Base-by-base conservation (phyloP, 208 protist species). In the Entamoeba histolytica region DNA sequence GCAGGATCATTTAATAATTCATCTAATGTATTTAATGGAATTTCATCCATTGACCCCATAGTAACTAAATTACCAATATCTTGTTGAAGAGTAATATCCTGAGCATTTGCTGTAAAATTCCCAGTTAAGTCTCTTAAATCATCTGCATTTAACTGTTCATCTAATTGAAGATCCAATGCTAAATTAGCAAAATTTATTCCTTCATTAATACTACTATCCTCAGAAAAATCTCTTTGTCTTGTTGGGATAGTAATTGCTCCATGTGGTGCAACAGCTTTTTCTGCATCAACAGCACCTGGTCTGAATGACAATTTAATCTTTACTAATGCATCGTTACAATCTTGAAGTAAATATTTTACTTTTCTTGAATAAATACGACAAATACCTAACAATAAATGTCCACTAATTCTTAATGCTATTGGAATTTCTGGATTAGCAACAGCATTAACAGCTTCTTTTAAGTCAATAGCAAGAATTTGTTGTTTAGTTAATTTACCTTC, bases 321-420 rank as follows among this genome's bases (percentile, higher is more conserved):
- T 5, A 94, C 93, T 0, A 97, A 92, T 4, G 96, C 95, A 93
- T 97, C 96, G 93, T 93, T 96, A 92, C 95, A 96, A 94, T 97
- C 96, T 39, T 78, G 94, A 23, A 96, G 87, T 1, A 97, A 93
- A 92, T 95, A 96, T 61, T 96, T 96, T 49, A 98, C 97, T 94
- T 98, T 99, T 35, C 97, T 94, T 5, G 96, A 96, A 93, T 98
- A 98, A 93, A 99, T 98, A 93, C 97, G 97, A n/a, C 98, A 97
- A 17, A 98, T 97, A 94, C 98, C 98, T 92, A 99, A 96, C 31
- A 99, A 95, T 35, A 99, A 94, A 96, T 99, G 98, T 91, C 97
- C 97, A 47, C 96, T 98, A 50, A 98, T 98, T 93, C 98, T 97
- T 57, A 98, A 95, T 31, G 98, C 97, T 94, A 99, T 98, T 6